A percentile compares a stretch with the other conserved stretches of the same genome.
These are phyloP conservation scores for Metschnikowia henanensis DNA, from an alignment of 805 yeast species.

Conservation along the genomic window DNA sequence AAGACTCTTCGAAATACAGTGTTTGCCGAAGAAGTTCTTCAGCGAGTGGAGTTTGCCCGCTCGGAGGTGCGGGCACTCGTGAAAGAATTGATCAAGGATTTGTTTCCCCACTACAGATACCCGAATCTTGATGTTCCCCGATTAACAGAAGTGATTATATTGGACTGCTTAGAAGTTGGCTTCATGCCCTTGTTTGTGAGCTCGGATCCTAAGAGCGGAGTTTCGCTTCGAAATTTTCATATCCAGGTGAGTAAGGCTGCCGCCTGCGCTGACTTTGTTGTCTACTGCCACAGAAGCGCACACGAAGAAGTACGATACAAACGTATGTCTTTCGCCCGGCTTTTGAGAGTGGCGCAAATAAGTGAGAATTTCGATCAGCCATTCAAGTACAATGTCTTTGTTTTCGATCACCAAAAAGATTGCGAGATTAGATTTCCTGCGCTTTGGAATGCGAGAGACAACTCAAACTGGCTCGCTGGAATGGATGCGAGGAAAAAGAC, in stretches of 20 bases:
- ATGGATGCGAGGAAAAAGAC: conserved; percentile 19
- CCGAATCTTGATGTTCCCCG: neutral
- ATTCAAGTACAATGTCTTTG: conserved; percentile 23
- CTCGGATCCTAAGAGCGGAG: conserved; percentile 70
- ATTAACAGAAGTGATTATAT: conserved; percentile 29
- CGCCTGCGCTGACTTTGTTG: conserved; percentile 67
- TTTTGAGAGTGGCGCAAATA: conserved; percentile 41
- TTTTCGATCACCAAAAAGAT: conserved; percentile 10
- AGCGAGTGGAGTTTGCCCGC: conserved; percentile 45
- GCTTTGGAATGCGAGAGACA: conserved; percentile 16
- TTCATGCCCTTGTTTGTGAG: conserved; percentile 54
- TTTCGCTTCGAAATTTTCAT: conserved; percentile 80
- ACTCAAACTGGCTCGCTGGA: conserved; percentile 9
- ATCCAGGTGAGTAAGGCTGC: conserved; percentile 83
- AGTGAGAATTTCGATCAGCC: conserved; percentile 10
- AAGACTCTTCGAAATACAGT: conserved; percentile 53
- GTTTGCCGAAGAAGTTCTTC: conserved; percentile 53
- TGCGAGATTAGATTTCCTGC: conserved; percentile 8
- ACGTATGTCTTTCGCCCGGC: conserved; percentile 27
- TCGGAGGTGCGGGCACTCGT: conserved; percentile 23
- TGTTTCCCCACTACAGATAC: conserved; percentile 6
- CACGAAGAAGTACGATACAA: conserved; percentile 9
- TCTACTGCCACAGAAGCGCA: conserved; percentile 45
- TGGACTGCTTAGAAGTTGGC: conserved; percentile 44
- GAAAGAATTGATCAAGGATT: conserved; percentile 1